Evolutionary conservation across 805 yeast genomes (phyloP), one percentile per base, ranked within the genome.

Genomic region (Metschnikowia drakensbergensis): DNA sequence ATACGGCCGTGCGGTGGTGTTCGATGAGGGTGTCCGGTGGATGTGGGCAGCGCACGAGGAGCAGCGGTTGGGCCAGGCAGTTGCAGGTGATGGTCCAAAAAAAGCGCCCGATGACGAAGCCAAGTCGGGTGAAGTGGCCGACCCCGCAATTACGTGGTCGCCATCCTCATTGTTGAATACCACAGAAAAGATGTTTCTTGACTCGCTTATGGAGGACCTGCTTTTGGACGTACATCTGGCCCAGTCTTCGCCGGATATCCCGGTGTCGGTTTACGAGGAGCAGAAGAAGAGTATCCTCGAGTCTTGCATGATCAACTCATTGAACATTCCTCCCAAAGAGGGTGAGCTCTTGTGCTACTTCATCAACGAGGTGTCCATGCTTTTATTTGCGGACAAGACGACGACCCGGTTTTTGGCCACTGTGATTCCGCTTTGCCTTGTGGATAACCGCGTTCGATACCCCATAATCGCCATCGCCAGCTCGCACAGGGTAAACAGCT

Each of bases 401-500:
- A 58, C 60, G 6, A 55, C 60, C 27, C 47, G 52, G 11, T 62
- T 63, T 39, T 40, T 63, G 11, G 49, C 52, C 25, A 52, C 59
- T 9, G 62, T 62, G 6, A 45, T 62, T 6, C 64, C 66, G 5
- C 47, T 62, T n/a, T 53, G 59, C 7, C 41, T 61, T 7, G 48
- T 42, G 13, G 54, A 54, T 32, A 41, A 26, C 4, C 48, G 49
- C 25, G 54, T 63, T 5, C 44, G 64, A 11, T 55, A 61, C 42
- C 66, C 67, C 1, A 37, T 63, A 3, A 23, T 62, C 3, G 65
- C 60, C 4, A 63, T 63, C 4, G 56, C 66, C 9, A 62, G 65
- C 13, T 58, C 66, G 3, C 65, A 61, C 45, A 48, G 62, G 17
- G 52, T 58, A 6, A 53, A 49, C 36, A 13, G 37, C 9, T 13